These are phyloP conservation scores for Trichophaea hybrida DNA, from an alignment of 2,329 filamentous ascomycete species.

Conservation along the genomic window DNA sequence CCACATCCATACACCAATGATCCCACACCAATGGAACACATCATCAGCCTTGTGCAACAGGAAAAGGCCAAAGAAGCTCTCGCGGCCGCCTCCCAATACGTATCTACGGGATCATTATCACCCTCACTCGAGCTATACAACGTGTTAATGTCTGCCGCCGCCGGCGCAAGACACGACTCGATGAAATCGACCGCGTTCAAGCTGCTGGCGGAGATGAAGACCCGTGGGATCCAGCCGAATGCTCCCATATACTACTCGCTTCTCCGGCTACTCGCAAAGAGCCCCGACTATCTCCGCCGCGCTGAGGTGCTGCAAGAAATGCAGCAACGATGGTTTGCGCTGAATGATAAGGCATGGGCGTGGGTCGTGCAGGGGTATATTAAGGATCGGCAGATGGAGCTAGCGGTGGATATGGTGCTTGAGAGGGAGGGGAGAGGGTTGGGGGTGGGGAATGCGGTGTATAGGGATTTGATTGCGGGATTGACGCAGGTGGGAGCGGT, in stretches of 20 bases:
- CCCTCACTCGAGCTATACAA: conserved; percentile 13
- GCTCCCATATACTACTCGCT: conserved; percentile 55
- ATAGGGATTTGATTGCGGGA: conserved; percentile 60
- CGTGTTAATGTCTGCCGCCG: conserved; percentile 23
- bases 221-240: conserved; percentile 47
- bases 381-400: conserved; percentile 67
- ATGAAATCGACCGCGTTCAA: conserved; percentile 29
- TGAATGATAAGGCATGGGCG: conserved; percentile 48
- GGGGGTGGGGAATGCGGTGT: conserved; percentile 49
- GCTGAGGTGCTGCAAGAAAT: conserved; percentile 57
- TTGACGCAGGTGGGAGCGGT: conserved; percentile 59
- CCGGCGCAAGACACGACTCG: conserved; percentile 16
- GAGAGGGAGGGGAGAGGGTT: conserved; percentile 42
- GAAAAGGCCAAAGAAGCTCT: neutral
- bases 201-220: conserved; percentile 60
- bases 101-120: neutral
- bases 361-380: conserved; percentile 59
- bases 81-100: too few relatives aligned
- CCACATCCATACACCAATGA: neutral
- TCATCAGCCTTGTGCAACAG: neutral
- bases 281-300: conserved; percentile 71
- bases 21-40: neutral
- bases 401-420: conserved; percentile 45
- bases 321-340: conserved; percentile 54
- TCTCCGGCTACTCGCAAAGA: conserved; percentile 59